These are phyloP conservation scores for Xylaria scruposa DNA, from an alignment of 495 filamentous ascomycete genomes.

Conservation along the genomic window DNA sequence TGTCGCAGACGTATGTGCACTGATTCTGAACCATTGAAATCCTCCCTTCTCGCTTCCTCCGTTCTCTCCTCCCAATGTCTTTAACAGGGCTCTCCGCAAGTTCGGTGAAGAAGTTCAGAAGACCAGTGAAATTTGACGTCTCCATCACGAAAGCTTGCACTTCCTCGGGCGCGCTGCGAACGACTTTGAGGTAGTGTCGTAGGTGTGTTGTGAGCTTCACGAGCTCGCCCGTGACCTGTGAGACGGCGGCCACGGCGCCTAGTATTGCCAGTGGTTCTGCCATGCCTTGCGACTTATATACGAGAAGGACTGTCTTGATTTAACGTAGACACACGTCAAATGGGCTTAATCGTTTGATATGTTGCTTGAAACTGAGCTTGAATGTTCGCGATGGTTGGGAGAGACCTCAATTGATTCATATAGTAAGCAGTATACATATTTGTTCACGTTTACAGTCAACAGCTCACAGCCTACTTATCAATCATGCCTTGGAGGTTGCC, in stretches of 20 bases:
- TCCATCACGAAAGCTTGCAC: slow-evolving; percentile 13
- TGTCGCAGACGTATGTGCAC: slow-evolving; percentile 3
- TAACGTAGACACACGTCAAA: no score
- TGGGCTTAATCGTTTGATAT: neutral
- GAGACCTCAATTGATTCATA: neutral
- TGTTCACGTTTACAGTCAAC: neutral
- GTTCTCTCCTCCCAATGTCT: neutral
- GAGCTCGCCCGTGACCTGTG: slow-evolving; percentile 13
- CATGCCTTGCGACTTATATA: neutral
- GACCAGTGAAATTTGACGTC: slow-evolving; percentile 8
- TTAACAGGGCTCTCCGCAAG: neutral
- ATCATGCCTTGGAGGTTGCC: slow-evolving; percentile 4
- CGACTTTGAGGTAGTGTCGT: slow-evolving; percentile 12
- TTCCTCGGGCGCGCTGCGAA: slow-evolving; percentile 12
- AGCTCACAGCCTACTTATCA: slow-evolving; percentile 1
- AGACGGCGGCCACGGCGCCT: slow-evolving; percentile 11
- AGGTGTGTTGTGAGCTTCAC: slow-evolving; percentile 17
- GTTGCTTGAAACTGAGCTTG: no score
- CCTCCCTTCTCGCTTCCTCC: neutral
- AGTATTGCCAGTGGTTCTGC: neutral
- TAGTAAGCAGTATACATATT: neutral
- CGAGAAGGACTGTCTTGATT: neutral
- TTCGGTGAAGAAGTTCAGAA: slow-evolving; percentile 12
- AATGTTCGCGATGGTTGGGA: no score
- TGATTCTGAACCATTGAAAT: neutral